Evolutionary conservation across 2,329 filamentous ascomycete genomes (phyloP).

Genomic region (Fusarium goolgardi): DNA sequence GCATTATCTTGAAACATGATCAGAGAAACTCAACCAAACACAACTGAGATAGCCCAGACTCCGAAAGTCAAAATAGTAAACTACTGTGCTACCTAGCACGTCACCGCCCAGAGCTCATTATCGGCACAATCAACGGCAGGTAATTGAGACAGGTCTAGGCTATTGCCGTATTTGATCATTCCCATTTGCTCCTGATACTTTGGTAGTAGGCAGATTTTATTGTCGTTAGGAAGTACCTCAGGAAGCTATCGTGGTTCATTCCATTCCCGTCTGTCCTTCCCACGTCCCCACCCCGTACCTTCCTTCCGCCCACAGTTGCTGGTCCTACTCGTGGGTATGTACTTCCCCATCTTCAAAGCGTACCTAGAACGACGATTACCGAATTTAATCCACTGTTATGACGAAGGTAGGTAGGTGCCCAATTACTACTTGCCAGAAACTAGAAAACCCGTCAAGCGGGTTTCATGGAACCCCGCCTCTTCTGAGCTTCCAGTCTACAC

Average conservation of each 20-base stretch:
- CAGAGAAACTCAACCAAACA: conserved; percentile 25
- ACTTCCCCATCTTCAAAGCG: conserved; percentile 16
- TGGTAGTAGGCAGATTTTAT: not conserved
- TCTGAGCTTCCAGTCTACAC: conserved; percentile 21
- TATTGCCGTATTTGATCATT: conserved; percentile 15
- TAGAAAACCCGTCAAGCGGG: conserved; percentile 15
- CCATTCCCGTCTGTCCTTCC: not conserved
- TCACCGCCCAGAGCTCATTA: conserved; percentile 25
- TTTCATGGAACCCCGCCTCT: conserved; percentile 37
- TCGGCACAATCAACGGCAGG: not conserved
- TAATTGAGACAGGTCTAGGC: conserved; percentile 9
- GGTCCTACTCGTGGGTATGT: conserved; percentile 1
- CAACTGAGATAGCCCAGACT: conserved; percentile 15
- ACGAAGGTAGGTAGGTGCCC: conserved; percentile 28
- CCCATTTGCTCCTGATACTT: not conserved
- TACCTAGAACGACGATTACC: conserved; percentile 27
- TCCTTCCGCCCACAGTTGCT: conserved; percentile 10
- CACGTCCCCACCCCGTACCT: conserved; percentile 13
- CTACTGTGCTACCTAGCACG: conserved; percentile 27
- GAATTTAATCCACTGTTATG: conserved; percentile 29
- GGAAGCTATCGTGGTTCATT: conserved; percentile 34
- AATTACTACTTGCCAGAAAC: conserved; percentile 24
- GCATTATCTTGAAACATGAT: conserved; percentile 35
- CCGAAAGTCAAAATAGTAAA: conserved; percentile 23
- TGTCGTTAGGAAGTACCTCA: conserved; percentile 5